A percentile compares a stretch with the other conserved stretches of the same genome.
Evolutionary conservation across 768 basidiomycete species (phyloP).

Genomic region (Pisolithus albus): DNA sequence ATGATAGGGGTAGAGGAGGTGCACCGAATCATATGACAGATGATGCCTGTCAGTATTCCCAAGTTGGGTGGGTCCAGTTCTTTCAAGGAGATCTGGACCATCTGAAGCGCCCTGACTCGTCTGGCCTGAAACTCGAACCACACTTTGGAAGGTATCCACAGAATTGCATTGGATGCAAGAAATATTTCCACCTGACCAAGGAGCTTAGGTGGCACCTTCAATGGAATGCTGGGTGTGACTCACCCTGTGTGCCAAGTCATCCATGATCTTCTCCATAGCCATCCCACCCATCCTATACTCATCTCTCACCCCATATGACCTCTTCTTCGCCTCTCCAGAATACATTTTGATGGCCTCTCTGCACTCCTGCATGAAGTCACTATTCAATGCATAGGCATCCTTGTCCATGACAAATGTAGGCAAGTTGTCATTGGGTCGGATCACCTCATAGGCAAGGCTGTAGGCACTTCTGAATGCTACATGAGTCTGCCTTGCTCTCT

Average conservation of each 20-base stretch:
- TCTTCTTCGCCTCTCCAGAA: too few relatives aligned
- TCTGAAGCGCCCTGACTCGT: too few relatives aligned
- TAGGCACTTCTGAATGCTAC: slow-evolving; percentile 6
- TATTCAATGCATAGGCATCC: background rate
- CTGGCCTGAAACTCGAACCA: too few relatives aligned
- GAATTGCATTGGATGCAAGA: too few relatives aligned
- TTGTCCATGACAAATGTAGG: slow-evolving; percentile 5
- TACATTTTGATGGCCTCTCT: background rate
- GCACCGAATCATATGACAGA: slow-evolving; percentile 3
- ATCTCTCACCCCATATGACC: too few relatives aligned
- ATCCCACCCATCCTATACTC: too few relatives aligned
- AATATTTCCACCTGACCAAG: too few relatives aligned
- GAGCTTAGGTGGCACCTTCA: too few relatives aligned
- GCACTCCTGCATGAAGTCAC: background rate
- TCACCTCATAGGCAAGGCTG: slow-evolving; percentile 5
- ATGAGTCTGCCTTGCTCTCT: slow-evolving; percentile 3
- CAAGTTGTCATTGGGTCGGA: slow-evolving; percentile 3
- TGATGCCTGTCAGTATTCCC: slow-evolving; percentile 5
- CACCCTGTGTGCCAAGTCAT: too few relatives aligned
- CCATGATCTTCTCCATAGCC: too few relatives aligned
- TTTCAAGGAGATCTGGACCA: too few relatives aligned
- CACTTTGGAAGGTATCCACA: too few relatives aligned
- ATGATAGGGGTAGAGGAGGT: slow-evolving; percentile 5
- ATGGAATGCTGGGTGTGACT: background rate
- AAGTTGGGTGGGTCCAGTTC: slow-evolving; percentile 2